Base-by-base conservation (phyloP, 1,284 basidiomycete genomes). In the Crucibulum cyathiforme region DNA sequence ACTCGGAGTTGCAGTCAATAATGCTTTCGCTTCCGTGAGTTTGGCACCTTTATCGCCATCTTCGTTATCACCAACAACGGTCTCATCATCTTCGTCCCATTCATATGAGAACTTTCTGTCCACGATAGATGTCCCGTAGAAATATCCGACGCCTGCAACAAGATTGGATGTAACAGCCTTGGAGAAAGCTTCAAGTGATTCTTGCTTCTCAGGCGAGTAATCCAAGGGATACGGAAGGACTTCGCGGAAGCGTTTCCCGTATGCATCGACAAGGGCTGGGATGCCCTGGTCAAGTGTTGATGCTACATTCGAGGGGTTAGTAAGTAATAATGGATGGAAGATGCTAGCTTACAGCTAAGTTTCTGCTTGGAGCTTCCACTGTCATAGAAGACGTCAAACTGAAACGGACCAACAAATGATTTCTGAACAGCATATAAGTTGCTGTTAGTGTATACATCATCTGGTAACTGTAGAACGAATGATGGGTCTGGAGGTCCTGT, bases 1-100 rank as follows among this genome's bases (percentile, higher is more conserved):
- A 72, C 94, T 96, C 1, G 96, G 96, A 0, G 96, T 98, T 0
- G 94, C 96, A 7, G 96, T 96, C 63, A 97, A 79, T n/a, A 98
- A 78, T 35, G 87, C 85, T 58, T 81, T 87, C 8, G 92, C 88
- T 50, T 92, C 88, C 7, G 91, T 93, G 59, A 94, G 68, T 54
- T 82, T 83, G 5, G 93, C 85, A 17, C 89, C 90, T 31, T 72
- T 74, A 38, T 76, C 72, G 37, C 72, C 77, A 8, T 79, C 80
- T 19, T 79, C 80, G 46, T 78, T 75, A 52, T 81, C 77, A 36
- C 77, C 77, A 15, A 73, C 74, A 17, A 72, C 75, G 17, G 76
- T 74, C 13, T 88, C 86, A 49, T 92, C 90, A 9, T 91, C 92
- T 64, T 94, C 88, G 68, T 97, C 95, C 89, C 95, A 95, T 68